These are phyloP conservation scores for Phytophthora vignae DNA, from an alignment of 352 stramenopile species.

Conservation along the genomic window DNA sequence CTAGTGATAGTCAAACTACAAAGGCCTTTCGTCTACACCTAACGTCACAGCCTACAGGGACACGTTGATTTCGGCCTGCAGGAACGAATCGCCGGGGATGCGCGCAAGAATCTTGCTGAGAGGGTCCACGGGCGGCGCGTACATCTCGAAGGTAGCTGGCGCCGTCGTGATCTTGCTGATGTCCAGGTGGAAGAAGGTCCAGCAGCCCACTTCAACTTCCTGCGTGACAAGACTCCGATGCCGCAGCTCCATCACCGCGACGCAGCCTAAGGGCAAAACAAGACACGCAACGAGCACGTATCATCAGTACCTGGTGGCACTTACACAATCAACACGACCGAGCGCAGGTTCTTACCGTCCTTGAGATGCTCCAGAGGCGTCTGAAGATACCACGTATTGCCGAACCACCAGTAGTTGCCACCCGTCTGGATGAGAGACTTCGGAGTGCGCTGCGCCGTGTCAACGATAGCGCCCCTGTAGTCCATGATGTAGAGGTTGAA, in stretches of 20 bases:
- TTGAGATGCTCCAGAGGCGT: constrained; percentile 87
- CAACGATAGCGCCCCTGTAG: constrained; percentile 71
- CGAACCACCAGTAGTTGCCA: constrained; percentile 91
- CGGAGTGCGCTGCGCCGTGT: constrained; percentile 77
- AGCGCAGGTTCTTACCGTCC: constrained; percentile 59
- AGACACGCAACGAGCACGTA: background rate
- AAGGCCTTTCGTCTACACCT: constrained; percentile 13
- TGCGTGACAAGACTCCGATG: constrained; percentile 86
- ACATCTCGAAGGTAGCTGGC: constrained; percentile 91
- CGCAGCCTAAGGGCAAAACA: constrained; percentile 59
- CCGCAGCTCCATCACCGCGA: constrained; percentile 88
- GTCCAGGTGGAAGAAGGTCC: constrained; percentile 91
- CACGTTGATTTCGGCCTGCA: constrained; percentile 91
- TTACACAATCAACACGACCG: background rate
- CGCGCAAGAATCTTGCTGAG: constrained; percentile 89
- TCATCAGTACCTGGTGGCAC: constrained; percentile 9
- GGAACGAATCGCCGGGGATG: constrained; percentile 87
- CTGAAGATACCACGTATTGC: constrained; percentile 90
- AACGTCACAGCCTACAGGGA: constrained; percentile 58
- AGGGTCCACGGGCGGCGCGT: constrained; percentile 83
- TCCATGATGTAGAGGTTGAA: constrained; percentile 91
- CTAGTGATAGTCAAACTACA: background rate
- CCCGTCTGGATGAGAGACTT: constrained; percentile 89
- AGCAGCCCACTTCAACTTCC: constrained; percentile 89
- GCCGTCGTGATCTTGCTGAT: constrained; percentile 90